Percentiles rank a stretch among this genome's conserved stretches.
Evolutionary conservation across 768 basidiomycete species (phyloP).

Genomic region (Omphalotus guepiniiformis): DNA sequence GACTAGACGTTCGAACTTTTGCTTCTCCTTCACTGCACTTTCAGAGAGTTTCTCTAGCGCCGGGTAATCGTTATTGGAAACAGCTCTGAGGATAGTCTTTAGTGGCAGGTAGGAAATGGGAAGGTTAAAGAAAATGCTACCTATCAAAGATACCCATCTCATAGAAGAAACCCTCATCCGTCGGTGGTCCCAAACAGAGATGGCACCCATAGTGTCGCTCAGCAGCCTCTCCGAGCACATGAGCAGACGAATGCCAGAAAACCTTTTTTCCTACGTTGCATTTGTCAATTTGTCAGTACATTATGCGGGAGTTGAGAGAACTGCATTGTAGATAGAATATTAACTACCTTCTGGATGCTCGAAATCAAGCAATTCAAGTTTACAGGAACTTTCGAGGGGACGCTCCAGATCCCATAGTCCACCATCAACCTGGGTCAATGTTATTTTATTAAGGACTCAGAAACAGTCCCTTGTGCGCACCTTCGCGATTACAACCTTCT

Average conservation of each 20-base stretch:
- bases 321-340: no score
- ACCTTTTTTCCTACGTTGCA: conserved; percentile 95
- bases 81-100: conserved; percentile 45
- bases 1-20: conserved; percentile 92
- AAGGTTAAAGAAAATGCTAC: conserved; percentile 28
- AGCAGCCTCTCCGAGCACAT: conserved; percentile 94
- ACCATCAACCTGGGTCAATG: conserved; percentile 61
- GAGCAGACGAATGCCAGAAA: conserved; percentile 99
- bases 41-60: conserved; percentile 86
- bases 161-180: conserved; percentile 98
- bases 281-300: no score
- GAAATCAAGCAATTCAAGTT: conserved; percentile 86
- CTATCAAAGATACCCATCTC: conserved; percentile 91
- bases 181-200: conserved; percentile 94
- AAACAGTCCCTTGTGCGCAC: conserved; percentile 32
- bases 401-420: conserved; percentile 93
- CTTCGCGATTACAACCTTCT: conserved; percentile 91
- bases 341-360: conserved; percentile 79
- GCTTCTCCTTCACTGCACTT: conserved; percentile 89
- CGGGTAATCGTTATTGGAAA: conserved; percentile 81
- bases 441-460: conserved; percentile 2
- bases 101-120: not conserved
- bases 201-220: conserved; percentile 97
- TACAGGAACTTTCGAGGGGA: conserved; percentile 82
- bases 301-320: no score